Base-by-base conservation (phyloP, 1,284 basidiomycete species). In the Irpex rosettiformis region DNA sequence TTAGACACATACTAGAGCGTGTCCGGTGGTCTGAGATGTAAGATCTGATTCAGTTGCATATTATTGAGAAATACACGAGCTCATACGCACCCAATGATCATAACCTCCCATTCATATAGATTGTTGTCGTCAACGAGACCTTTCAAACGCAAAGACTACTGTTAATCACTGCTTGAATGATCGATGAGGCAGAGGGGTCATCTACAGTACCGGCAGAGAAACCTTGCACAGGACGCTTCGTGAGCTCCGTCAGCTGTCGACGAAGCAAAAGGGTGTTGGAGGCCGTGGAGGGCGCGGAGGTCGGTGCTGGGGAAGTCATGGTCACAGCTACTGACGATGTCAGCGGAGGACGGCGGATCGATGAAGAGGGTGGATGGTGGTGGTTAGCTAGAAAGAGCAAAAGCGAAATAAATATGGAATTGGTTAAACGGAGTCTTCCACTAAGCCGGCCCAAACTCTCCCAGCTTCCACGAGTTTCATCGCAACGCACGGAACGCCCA, bases 91-190 rank as follows among this genome's bases (percentile, higher is more conserved):
- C 94, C 94, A 69, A 96, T 95, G 64, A 96, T 88, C 69, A 95
- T 80, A 68, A 97, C 83, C 64, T 95, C 92, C 95, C 94, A 98
- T 77, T 96, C 94, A 58, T 90, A 91, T 13, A 97, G 77, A 75
- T 97, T 95, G 74, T 87, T 84, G 63, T 97, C 95, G 70, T 96
- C 93, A 43, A 95, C 93, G 56, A 98, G 85, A 33, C 96, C 91
- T 93, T 68, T 47, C 63, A 60, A 51, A 21, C 60, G 65, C 67
- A 66, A 58, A 61, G 65, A 65, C 65, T 29, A 55, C 59, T 61
- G 56, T 64, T 56, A 62, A 62, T 63, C 29, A 64, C 64, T 54
- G 61, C 65, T 58, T 67, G 64, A 65, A 60, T 61, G 33, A 64
- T 67, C 52, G 65, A 67, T 58, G 58, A 45, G 48, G 66, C 61